Base-by-base conservation (phyloP, 176 grass and related monocot species). In the Poa pratensis region DNA sequence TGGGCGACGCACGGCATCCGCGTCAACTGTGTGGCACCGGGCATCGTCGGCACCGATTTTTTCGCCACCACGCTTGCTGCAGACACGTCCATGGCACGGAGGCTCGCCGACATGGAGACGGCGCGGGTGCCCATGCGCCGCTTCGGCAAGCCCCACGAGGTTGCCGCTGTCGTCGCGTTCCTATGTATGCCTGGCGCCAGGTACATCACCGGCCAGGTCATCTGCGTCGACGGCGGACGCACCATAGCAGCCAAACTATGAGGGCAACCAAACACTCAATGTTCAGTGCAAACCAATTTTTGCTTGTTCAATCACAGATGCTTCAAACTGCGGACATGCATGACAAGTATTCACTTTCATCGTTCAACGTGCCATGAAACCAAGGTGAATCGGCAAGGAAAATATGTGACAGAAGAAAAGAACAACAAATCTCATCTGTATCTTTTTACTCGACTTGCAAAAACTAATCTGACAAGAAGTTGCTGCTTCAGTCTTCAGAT, bases 161-260 rank as follows among this genome's bases (percentile, higher is more conserved):
- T 89, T 23, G 80, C 90, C 24, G 49, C 80, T 0, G n/a, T 78
- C 13, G 53, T 84, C 15, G 53, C 87, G 17, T 92, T 92, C 69
- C 84, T 89, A 23, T 93, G 88, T 85, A 77, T 82, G 76, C 91
- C 91, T 0, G 81, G 65, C 20, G 82, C 91, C 1, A 34, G 71
- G 55, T 93, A 83, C 35, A 87, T 93, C 51, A 90, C 76, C 0
- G 91, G 91, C 1, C 87, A 90, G 69, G 72, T 90, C 45, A 79
- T 90, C 61, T 84, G 70, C 20, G 74, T 92, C 6, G 91, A 90
- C n/a, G 91, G 88, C 5, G 91, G 91, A 7, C 71, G 78, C 7
- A 43, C 52, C 17, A 23, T 92, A 16, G 80, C 86, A 8, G 86
- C 86, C 26, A 77, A 69, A 11, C 52, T 88, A 14, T 59, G 45